Evolutionary conservation across 164 flowering plant genomes (phyloP), one percentile per base, ranked within the genome.

Genomic region (Chimonanthus praecox): DNA sequence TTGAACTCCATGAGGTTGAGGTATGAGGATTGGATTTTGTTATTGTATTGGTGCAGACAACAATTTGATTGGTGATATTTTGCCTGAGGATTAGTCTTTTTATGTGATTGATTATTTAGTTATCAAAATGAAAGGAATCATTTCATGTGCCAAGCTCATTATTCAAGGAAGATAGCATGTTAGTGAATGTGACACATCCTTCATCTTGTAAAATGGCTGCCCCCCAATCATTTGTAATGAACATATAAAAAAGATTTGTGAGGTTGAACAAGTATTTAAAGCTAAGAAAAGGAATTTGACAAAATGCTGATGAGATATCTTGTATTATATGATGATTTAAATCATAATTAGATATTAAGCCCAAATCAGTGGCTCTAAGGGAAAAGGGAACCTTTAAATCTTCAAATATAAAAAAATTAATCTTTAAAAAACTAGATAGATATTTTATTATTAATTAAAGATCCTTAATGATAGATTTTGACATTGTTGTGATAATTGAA

Each of bases 181-280:
- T 54, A 16, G 51, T 47, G 62, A 70, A 54, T 70, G 18, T 9
- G 21, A 20, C 21, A 20, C 21, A 20, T 20, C 21, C 21, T 20
- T 20, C 21, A 20, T 20, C 21, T 20, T 20, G 47, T 18, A 70
- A 51, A 70, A 51, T 63, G 63, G 63, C 21, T 70, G 2, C 64
- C n/a, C n/a, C n/a, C n/a, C 72, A 70, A 54, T 70, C 72, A 51
- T 70, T 70, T 70, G 72, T 66, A 11, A 11, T 66, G 66, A 63
- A 3, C 43, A 21, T 33, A 20, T 33, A 20, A 7, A 63, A 21
- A 18, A 21, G 43, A 51, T 51, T 51, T 9, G 13, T 7, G 58
- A 54, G 58, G n/a, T 54, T 54, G 1, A 54, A 54, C 15, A 11
- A 54, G 58, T 33, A 33, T 1, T 33, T 33, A 33, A 33, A 33